phyloP scores from a whole-genome alignment of 306 rosid species.

The Cucurbita pepo region DNA sequence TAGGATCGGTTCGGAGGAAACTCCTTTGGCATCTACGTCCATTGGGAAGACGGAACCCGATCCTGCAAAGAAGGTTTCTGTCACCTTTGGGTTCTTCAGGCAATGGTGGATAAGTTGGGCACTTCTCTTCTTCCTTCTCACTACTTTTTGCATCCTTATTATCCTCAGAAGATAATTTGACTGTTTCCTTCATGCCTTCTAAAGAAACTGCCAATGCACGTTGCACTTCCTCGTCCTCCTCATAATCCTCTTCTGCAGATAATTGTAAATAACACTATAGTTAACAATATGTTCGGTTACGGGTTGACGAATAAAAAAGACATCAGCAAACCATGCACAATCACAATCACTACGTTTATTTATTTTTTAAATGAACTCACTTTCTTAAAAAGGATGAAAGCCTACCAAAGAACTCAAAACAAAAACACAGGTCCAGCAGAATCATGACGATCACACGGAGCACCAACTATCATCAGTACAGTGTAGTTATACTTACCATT shows the following conservation, averaged over 20 bases:
- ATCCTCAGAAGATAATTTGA: constrained; percentile 14
- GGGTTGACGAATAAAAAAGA: not conserved
- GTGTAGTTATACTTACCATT: not conserved
- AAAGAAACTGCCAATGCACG: constrained; percentile 62
- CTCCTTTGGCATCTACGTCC: constrained; percentile 78
- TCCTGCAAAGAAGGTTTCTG: constrained; percentile 56
- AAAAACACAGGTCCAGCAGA: not conserved
- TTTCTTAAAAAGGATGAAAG: not conserved
- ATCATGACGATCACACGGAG: not conserved
- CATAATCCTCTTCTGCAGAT: constrained; percentile 35
- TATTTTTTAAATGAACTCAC: too few species aligned
- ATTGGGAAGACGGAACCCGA: constrained; percentile 82
- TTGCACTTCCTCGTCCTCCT: constrained; percentile 55
- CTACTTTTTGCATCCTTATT: constrained; percentile 21
- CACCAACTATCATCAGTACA: not conserved
- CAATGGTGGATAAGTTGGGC: constrained; percentile 50
- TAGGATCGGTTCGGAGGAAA: constrained; percentile 58
- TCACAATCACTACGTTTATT: not conserved
- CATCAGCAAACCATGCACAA: not conserved
- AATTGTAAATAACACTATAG: not conserved
- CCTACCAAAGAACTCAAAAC: not conserved
- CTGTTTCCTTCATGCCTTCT: constrained; percentile 43
- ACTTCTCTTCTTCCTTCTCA: constrained; percentile 28
- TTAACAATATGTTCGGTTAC: too few species aligned
- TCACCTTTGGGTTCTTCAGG: constrained; percentile 89